Evolutionary conservation across 2,329 filamentous ascomycete species (phyloP), one percentile per base, ranked within the genome.

Genomic region (Pyricularia sp.): DNA sequence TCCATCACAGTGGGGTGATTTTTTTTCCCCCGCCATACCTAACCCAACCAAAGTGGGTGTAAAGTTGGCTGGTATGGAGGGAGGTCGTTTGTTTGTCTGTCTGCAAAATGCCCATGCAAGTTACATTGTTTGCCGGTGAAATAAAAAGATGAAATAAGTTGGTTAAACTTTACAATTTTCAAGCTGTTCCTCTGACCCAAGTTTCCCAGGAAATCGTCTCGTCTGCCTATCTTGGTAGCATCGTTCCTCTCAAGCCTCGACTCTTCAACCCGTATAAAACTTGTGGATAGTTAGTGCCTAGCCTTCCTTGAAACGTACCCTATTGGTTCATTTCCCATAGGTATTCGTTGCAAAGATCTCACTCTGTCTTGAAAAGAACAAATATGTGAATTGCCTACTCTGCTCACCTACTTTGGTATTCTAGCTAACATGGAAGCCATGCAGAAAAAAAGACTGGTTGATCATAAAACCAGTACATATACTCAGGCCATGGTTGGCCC

Each of bases 401-500:
- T 6, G 9, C 5, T 42, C 36, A 42, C 36, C 12, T 42, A 6
- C 12, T 2, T 42, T 42, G 36, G 36, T 42, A 9, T 17, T 42
- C 14, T 42, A 50, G 20, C 42, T 50, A 50, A 50, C 42, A 50
- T 36, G 50, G 50, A 58, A 61, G n/a, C 31, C 5, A 9, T 11
- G 4, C 9, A 33, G 31, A 33, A 33, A 10, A 33, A 11, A 33
- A 33, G 9, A 33, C 5, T 9, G 31, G 31, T 33, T 33, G 31
- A 33, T 33, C 31, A 25, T 25, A 26, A 26, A 3, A 14, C 58
- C 12, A 61, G 58, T 26, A 63, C 25, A 28, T 28, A 17, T 17
- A 6, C 4, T 26, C 25, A 28, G 59, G 42, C 64, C 42, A 78
- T 78, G 76, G 71, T 68, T 9, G 66, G 25, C 58, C 71, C 77